These are phyloP conservation scores for Tephrocybe sp. DNA, from an alignment of 768 basidiomycete species.

Conservation along the genomic window DNA sequence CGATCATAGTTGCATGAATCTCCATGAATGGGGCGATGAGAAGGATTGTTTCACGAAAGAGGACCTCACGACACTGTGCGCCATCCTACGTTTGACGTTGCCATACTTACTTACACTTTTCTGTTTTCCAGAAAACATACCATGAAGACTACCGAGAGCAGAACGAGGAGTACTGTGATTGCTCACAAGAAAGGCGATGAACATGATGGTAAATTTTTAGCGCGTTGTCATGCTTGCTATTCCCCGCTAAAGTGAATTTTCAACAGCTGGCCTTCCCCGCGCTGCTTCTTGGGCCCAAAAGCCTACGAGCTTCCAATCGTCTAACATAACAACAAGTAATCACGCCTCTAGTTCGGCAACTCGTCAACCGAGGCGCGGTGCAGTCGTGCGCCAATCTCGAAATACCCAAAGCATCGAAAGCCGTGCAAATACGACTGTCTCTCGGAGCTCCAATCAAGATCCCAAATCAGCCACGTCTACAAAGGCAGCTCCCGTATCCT, in stretches of 20 bases:
- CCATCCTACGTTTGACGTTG: constrained; percentile 16
- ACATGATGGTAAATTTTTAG: constrained; percentile 41
- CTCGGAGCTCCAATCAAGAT: constrained; percentile 39
- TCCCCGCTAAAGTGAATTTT: constrained; percentile 11
- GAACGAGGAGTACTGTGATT: constrained; percentile 46
- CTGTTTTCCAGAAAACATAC: constrained; percentile 73
- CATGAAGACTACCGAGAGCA: constrained; percentile 84
- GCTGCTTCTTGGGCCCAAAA: constrained; percentile 65
- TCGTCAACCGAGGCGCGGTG: constrained; percentile 44
- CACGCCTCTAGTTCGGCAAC: constrained; percentile 21
- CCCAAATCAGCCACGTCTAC: constrained; percentile 35
- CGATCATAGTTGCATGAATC: constrained; percentile 88
- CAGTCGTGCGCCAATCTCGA: constrained; percentile 47
- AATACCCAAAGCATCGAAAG: constrained; percentile 31
- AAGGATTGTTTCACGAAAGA: constrained; percentile 98
- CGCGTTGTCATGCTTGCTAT: constrained; percentile 1
- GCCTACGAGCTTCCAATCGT: constrained; percentile 23
- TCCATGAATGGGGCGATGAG: constrained; percentile 99
- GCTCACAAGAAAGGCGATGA: constrained; percentile 67
- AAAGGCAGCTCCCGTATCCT: constrained; percentile 51
- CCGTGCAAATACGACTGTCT: constrained; percentile 26
- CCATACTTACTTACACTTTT: constrained; percentile 3
- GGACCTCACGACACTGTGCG: constrained; percentile 87
- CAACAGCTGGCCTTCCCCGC: constrained; percentile 64
- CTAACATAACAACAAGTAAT: constrained; percentile 18